A percentile compares a stretch with the other conserved stretches of the same genome.
These are phyloP conservation scores for Pythium angustatum DNA, from an alignment of 352 stramenopile genomes.

Conservation along the genomic window DNA sequence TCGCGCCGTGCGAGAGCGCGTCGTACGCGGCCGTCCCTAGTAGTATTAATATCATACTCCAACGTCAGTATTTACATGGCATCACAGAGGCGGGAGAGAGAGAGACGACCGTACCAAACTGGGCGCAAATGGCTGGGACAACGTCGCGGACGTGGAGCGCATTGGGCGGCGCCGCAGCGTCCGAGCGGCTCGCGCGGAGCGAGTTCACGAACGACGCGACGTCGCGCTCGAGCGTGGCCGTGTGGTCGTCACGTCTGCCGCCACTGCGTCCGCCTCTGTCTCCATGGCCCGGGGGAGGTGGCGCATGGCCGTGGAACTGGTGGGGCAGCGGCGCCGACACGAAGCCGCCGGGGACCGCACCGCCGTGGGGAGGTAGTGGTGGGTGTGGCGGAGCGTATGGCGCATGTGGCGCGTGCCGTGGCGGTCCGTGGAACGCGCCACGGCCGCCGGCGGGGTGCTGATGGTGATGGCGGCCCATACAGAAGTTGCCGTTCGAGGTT, in stretches of 20 bases:
- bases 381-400: not conserved
- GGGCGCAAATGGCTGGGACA: constrained; percentile 55
- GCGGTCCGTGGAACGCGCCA: not conserved
- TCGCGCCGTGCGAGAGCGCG: constrained; percentile 46
- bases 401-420: not conserved
- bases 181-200: constrained; percentile 54
- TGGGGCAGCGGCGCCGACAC: no score
- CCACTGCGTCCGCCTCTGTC: no score
- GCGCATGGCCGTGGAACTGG: no score
- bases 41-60: not conserved
- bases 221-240: constrained; percentile 39
- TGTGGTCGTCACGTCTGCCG: no score
- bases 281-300: constrained; percentile 8
- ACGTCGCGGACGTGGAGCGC: constrained; percentile 50
- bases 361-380: not conserved
- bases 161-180: constrained; percentile 47
- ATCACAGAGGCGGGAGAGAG: not conserved
- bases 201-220: constrained; percentile 61
- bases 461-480: constrained; percentile 1
- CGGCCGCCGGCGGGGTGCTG: not conserved
- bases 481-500: not conserved
- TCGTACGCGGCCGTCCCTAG: constrained; percentile 54
- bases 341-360: no score
- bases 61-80: no score
- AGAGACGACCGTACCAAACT: constrained; percentile 57